Evolutionary conservation across 371 early-diverging fungal species (phyloP), one percentile per base, ranked within the genome.

Genomic region (Mortierella sp.): DNA sequence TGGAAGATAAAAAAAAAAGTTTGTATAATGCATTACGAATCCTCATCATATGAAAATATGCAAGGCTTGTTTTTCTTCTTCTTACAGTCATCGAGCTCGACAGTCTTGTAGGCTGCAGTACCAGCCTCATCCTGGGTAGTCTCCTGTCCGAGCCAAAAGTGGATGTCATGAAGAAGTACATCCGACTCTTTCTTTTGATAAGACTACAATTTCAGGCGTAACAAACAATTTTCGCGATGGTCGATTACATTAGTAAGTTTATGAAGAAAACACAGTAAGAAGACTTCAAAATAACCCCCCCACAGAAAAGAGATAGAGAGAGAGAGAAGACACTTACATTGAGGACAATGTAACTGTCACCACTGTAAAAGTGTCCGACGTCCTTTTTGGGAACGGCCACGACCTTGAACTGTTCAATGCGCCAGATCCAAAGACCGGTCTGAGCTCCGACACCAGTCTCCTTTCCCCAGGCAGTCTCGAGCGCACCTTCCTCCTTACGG

Each of bases 71-170:
- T n/a, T n/a, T n/a, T n/a, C n/a, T n/a, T n/a, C n/a, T n/a, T n/a
- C 84, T 76, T 84, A 90, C 90, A 91, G 63, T 92, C 92, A 81
- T 95, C 94, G 6, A 95, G 80, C 79, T 95, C 93, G 9, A 95
- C 94, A 0, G 95, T 92, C 79, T 95, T 95, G 86, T 94, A 95
- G 6, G 95, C 95, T 14, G 94, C 95, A 17, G 93, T 93, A 31
- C 95, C 95, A 46, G 93, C 92, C 73, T 93, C 94, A 71, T 93
- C 94, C 76, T 82, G 69, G 53, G 79, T 80, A 8, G 93, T 93
- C 54, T 91, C 87, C 24, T 83, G 65, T 37, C 95, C 95, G 28
- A 95, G 87, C 94, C 94, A 95, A 64, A 94, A 95, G 82, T 93
- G 93, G 64, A 94, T 84, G 64, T 95, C 87, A 57, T 94, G 92